Percentiles rank a stretch among this genome's conserved stretches.
Conservation (phyloP, 345 rosid species). For the Populus euphratica region DNA sequence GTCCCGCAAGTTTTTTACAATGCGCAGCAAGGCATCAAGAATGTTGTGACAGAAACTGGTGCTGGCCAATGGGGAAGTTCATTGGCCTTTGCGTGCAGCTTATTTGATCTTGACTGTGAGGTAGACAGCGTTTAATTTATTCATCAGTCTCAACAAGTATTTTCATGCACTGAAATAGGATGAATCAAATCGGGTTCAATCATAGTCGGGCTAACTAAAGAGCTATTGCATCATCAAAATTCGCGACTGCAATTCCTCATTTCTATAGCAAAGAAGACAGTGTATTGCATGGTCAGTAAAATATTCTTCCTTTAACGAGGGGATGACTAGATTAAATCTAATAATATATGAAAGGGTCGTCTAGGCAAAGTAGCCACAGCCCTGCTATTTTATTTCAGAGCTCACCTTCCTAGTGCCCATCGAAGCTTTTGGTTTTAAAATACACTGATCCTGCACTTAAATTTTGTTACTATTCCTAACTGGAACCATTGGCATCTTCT, state of each 20-base stretch:
- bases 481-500: background rate
- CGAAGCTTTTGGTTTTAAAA: too few species aligned
- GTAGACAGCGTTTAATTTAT: conserved; percentile 31
- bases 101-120: conserved; percentile 71
- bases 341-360: too few species aligned
- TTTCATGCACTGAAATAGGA: background rate
- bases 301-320: too few species aligned
- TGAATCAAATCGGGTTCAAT: background rate
- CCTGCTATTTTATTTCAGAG: too few species aligned
- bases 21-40: conserved; percentile 70
- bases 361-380: too few species aligned
- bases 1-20: conserved; percentile 87
- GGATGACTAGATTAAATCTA: too few species aligned
- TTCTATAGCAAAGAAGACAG: too few species aligned
- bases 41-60: conserved; percentile 85
- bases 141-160: background rate
- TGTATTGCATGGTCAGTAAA: too few species aligned
- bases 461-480: background rate
- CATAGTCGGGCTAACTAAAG: background rate
- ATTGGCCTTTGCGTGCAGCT: conserved; percentile 84
- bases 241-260: too few species aligned
- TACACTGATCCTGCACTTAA: too few species aligned
- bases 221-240: too few species aligned
- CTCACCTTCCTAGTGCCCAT: too few species aligned
- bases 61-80: conserved; percentile 99